Evolutionary conservation across 352 stramenopile genomes (phyloP).

Genomic region (Pythium dissimile): DNA sequence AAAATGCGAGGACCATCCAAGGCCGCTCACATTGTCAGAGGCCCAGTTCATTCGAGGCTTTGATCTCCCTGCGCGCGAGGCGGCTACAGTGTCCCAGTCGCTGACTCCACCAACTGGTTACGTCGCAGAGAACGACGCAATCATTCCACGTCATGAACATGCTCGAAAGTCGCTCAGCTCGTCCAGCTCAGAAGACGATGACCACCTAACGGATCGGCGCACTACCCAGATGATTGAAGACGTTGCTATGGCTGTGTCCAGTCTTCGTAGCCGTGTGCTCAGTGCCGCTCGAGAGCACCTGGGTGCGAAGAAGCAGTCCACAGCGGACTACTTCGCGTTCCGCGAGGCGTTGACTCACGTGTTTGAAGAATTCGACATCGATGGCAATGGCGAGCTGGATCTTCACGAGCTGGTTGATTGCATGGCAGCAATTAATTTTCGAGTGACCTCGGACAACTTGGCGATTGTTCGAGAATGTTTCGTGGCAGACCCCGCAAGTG

Average conservation of each 20-base stretch:
- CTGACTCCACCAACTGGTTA: neutral
- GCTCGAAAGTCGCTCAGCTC: neutral
- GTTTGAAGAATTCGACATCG: conserved; percentile 52
- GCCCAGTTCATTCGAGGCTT: conserved; percentile 59
- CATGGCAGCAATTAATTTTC: conserved; percentile 48
- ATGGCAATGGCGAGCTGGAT: conserved; percentile 53
- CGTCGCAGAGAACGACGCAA: too few species aligned
- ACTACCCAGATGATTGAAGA: conserved; percentile 26
- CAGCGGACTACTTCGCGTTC: conserved; percentile 45
- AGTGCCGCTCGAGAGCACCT: conserved; percentile 36
- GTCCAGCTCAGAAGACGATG: neutral
- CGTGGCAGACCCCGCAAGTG: conserved; percentile 24
- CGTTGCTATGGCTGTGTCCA: conserved; percentile 31
- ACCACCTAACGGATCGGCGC: conserved; percentile 7
- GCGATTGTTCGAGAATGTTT: conserved; percentile 59
- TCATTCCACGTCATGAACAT: too few species aligned
- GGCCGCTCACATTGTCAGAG: conserved; percentile 40
- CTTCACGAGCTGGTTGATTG: conserved; percentile 46
- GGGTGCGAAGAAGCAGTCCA: conserved; percentile 15
- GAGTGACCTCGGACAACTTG: conserved; percentile 35
- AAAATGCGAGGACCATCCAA: conserved; percentile 33
- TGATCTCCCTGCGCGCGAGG: conserved; percentile 23
- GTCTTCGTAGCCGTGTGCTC: conserved; percentile 38
- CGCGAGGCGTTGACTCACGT: conserved; percentile 46
- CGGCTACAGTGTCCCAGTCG: too few species aligned